Percentiles rank a stretch among this genome's conserved stretches.
Evolutionary conservation across 805 yeast genomes (phyloP).

Genomic region (Allodekkera sacchari): DNA sequence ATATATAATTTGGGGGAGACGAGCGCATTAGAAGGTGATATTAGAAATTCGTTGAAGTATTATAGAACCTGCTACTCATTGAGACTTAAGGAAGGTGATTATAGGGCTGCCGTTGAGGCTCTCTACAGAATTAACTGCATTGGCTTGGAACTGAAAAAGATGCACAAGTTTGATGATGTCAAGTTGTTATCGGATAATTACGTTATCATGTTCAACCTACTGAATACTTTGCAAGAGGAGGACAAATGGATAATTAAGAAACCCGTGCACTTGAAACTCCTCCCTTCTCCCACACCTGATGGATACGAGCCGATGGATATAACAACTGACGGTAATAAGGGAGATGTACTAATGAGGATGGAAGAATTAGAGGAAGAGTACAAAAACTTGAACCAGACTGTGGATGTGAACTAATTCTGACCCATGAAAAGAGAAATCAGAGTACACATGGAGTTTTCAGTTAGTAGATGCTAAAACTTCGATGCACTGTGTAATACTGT

Average conservation of each 20-base stretch:
- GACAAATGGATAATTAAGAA: conserved; percentile 34
- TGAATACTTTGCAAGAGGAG: conserved; percentile 27
- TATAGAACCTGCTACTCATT: conserved; percentile 45
- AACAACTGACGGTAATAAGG: conserved; percentile 2
- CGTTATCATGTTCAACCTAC: conserved; percentile 30
- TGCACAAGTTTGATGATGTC: conserved; percentile 9
- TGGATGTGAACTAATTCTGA: not conserved
- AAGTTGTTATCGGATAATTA: conserved; percentile 27
- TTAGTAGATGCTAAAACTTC: too few relatives aligned
- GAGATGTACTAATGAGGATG: conserved; percentile 9
- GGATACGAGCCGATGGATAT: conserved; percentile 3
- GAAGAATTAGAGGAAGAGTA: conserved; percentile 17
- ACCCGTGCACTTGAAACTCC: conserved; percentile 8
- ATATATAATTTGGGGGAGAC: conserved; percentile 25
- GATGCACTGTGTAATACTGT: too few relatives aligned
- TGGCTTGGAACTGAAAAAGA: conserved; percentile 7
- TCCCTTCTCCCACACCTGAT: too few relatives aligned
- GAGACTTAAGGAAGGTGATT: conserved; percentile 40
- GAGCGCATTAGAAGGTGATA: conserved; percentile 18
- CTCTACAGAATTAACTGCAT: conserved; percentile 31
- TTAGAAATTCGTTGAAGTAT: conserved; percentile 30
- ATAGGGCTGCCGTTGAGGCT: conserved; percentile 39
- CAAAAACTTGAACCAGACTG: conserved; percentile 4
- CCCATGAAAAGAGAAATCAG: too few relatives aligned
- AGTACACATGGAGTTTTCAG: too few relatives aligned